Base-by-base conservation (phyloP, 139 green algal species). In the Auxenochlorella pyrenoidosa region DNA sequence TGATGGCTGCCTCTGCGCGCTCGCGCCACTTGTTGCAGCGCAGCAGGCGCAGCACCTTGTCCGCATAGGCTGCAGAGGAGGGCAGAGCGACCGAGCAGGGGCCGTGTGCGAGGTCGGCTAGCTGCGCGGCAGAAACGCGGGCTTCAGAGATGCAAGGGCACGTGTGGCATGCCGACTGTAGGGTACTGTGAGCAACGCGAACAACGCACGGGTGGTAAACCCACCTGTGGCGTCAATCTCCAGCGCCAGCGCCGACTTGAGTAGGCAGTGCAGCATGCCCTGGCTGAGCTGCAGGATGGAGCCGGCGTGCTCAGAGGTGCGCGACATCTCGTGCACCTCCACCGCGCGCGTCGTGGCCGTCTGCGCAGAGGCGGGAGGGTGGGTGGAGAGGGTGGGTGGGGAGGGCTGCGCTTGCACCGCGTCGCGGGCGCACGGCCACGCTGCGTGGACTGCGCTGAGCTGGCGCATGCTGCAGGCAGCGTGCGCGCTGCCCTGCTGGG, bases 11-110 rank as follows among this genome's bases (percentile, higher is more conserved):
- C 22, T 92, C 89, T 40, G 86, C 90, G 83, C 58, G 36, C 26
- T 54, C 41, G 38, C 89, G 83, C 92, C 92, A 95, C 43, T 91
- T 88, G 58, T 92, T 89, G 77, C 87, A 75, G 44, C 87, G 83
- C 72, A 96, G 90, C 34, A 86, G 71, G 21, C 51, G 15, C 86
- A 95, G 66, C 40, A 93, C 60, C 0, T 59, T 63, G 66, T 87
- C 75, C 24, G 58, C 86, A 65, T 92, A 75, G 22, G 76, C 84
- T 85, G 80, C 80, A 72, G n/a, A 15, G 40, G 10, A 75, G 8
- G n/a, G 68, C 16, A 4, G 60, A 24, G 12, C 12, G 24, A 32
- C 10, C 60, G 15, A 6, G 60, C 24, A 6, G 24, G 26, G 60
- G 24, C 8, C 26, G 60, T 32, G 24, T 24, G 15, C 24, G 8